These are phyloP conservation scores for Fusarium pseudograminearum DNA, from an alignment of 2,329 filamentous ascomycete genomes.

Conservation along the genomic window DNA sequence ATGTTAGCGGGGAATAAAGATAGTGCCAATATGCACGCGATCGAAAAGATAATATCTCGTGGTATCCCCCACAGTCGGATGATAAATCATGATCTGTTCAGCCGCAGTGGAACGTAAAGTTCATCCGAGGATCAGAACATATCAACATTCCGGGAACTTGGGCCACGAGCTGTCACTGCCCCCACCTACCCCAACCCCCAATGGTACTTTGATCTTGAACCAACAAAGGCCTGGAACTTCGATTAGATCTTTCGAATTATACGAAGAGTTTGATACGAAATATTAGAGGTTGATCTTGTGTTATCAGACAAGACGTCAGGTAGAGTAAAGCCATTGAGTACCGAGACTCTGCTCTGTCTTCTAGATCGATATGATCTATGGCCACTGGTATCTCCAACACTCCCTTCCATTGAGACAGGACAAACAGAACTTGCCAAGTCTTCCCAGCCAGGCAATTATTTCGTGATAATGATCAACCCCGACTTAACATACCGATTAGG, in stretches of 20 bases:
- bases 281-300: not conserved
- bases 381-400: too few relatives aligned
- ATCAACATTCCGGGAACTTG: not conserved
- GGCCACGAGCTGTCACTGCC: not conserved
- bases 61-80: not conserved
- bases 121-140: not conserved
- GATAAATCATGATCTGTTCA: not conserved
- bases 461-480: not conserved
- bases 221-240: not conserved
- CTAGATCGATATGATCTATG: not conserved
- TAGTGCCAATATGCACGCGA: not conserved
- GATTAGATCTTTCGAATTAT: not conserved
- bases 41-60: not conserved
- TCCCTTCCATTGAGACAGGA: not conserved
- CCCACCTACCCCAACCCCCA: conserved; percentile 6
- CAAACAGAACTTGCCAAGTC: not conserved
- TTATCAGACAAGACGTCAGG: too few relatives aligned
- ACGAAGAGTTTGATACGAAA: not conserved
- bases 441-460: not conserved
- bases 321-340: not conserved
- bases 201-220: not conserved
- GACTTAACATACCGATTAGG: not conserved
- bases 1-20: not conserved
- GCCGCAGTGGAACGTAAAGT: not conserved
- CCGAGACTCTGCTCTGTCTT: not conserved